Base-by-base conservation (phyloP, 768 basidiomycete genomes). In the Rhizopogon vinicolor region DNA sequence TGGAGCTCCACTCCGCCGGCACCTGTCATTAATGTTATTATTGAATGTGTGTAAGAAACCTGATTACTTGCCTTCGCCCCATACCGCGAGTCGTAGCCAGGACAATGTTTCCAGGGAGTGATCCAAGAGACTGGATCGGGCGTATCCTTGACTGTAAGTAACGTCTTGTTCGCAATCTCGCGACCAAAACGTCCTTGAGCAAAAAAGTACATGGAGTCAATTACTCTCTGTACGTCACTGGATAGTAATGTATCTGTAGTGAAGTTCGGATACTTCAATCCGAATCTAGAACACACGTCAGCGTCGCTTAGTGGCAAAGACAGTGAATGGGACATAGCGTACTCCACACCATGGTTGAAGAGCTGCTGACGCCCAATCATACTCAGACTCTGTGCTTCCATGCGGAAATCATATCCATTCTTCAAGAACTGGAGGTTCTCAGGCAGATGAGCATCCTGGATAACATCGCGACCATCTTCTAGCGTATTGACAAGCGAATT, bases 141-240 rank as follows among this genome's bases (percentile, higher is more conserved):
- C 51, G 72, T 63, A 58, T 77, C 75, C 3, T 60, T 50, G 50
- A 74, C 63, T 9, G 63, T 65, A 5, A 60, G 53, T 53, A 75
- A 69, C 28, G 60, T 58, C 10, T 70, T 57, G 9, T 65, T 63
- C 53, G 68, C 63, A 18, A 65, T 56, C 5, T 52, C 28, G 13
- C 68, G 66, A 10, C 75, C 76, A 54, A 72, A 72, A 61, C 73
- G 72, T 0, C 74, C 73, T 28, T 67, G 55, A 39, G 66, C 66
- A 60, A 77, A 77, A 65, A 74, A 77, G 57, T 68, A 66, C 13
- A 75, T 67, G 3, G 73, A 73, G 57, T 76, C 75, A n/a, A 75
- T 46, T 48, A 72, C 70, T 57, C 65, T 60, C 45, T 55, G 56
- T 13, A 61, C 43, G 1, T 57, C 46, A 28, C 53, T 59, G 29